Percentiles rank a stretch among this genome's conserved stretches.
phyloP scores from a whole-genome alignment of 1,284 basidiomycete genomes.

The Singerocomus inundabilis region DNA sequence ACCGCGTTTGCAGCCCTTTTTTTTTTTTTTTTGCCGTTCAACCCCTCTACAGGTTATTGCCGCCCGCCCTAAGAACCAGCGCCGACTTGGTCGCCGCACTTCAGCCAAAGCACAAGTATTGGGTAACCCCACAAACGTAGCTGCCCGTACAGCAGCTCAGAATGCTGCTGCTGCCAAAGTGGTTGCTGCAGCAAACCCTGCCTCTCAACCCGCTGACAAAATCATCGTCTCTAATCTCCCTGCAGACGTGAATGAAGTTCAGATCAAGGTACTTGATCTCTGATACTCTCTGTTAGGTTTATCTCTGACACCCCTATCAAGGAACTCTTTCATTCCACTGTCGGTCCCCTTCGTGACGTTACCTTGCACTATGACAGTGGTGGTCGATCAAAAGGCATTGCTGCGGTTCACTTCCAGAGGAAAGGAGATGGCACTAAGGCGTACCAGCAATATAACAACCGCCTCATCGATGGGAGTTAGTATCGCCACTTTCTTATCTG shows the following conservation, averaged over 20 bases:
- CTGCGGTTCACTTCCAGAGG: constrained; percentile 83
- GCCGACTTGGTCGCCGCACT: constrained; percentile 48
- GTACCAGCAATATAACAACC: constrained; percentile 93
- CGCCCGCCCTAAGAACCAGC: constrained; percentile 51
- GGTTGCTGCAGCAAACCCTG: constrained; percentile 35
- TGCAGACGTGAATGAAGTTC: constrained; percentile 89
- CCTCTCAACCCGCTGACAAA: constrained; percentile 67
- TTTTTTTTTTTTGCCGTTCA: constrained; percentile 15
- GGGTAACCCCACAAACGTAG: constrained; percentile 49
- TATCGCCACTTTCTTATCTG: constrained; percentile 57
- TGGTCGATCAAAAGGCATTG: constrained; percentile 89
- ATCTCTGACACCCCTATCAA: constrained; percentile 33
- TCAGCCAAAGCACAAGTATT: constrained; percentile 52
- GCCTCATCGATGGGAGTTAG: constrained; percentile 99
- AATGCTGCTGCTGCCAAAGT: constrained; percentile 41
- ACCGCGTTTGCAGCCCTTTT: constrained; percentile 4
- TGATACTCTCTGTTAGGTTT: not conserved
- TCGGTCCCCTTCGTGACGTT: constrained; percentile 84
- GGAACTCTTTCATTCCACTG: constrained; percentile 92
- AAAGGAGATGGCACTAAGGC: constrained; percentile 92
- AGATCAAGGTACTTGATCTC: constrained; percentile 76
- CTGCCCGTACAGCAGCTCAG: constrained; percentile 49
- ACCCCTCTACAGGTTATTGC: constrained; percentile 66
- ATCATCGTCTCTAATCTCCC: constrained; percentile 97
- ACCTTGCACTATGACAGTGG: constrained; percentile 82